Conservation (phyloP, 208 protist genomes). For the Trichomonas gallinae region DNA sequence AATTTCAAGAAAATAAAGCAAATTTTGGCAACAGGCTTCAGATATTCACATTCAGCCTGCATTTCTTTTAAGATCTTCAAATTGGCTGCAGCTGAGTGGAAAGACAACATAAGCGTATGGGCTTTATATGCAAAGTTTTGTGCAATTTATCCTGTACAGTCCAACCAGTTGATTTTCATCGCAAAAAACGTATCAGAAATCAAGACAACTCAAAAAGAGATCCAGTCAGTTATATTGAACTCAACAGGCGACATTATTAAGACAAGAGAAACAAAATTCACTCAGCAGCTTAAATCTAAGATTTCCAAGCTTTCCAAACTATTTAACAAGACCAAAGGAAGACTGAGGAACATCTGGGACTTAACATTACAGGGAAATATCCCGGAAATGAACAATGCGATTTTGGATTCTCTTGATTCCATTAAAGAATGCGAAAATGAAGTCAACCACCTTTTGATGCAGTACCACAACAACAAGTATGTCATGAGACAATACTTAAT, state of each 20-base stretch:
- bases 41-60: background rate
- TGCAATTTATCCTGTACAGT: background rate
- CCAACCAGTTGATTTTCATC: background rate
- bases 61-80: background rate
- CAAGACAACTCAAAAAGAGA: too few species aligned
- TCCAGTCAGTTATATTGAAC: too few species aligned
- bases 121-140: background rate
- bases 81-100: background rate
- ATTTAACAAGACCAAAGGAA: background rate
- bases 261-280: background rate
- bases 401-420: background rate
- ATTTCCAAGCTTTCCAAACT: background rate
- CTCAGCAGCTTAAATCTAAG: background rate
- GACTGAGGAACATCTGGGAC: background rate
- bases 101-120: background rate
- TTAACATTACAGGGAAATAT: background rate
- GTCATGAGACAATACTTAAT: background rate
- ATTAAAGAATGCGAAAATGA: background rate
- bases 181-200: background rate
- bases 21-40: background rate
- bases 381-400: background rate
- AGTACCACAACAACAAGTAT: background rate
- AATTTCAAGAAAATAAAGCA: background rate
- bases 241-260: background rate
- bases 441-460: background rate